Evolutionary conservation across 768 basidiomycete species (phyloP), one percentile per base, ranked within the genome.

Genomic region (Lentinus tigrinus): DNA sequence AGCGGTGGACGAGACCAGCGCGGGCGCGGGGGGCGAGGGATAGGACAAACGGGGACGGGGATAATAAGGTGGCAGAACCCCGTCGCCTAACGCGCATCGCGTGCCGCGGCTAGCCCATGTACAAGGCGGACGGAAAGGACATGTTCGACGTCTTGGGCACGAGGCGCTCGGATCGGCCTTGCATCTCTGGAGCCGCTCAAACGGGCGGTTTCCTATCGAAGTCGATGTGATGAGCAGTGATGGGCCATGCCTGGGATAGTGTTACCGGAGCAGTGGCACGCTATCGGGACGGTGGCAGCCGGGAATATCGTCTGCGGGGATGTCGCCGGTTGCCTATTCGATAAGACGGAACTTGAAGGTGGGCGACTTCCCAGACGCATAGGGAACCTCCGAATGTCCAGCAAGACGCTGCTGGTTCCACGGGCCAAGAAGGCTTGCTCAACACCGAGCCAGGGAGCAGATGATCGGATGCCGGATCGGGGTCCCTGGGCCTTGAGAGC

Each of bases 21-120:
- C 58, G 63, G 65, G 60, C 55, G 38, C 60, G 48, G 63, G 60
- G 54, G 61, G 67, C 54, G 50, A 44, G 36, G 58, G 40, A 34
- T 21, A 40, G 47, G 31, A 43, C 49, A 31, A 44, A 39, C 42
- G 38, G 52, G 55, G 42, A 27, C n/a, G 6, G 61, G 61, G 55
- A 58, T 62, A 65, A 65, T 62, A 65, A 62, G 61, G 64, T 60
- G 54, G 64, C 21, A 58, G 52, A 40, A 36, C n/a, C 54, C 59
- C 65, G 62, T 68, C 69, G 69, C 64, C 69, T 70, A 70, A 56
- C 64, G 61, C 63, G 56, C 52, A 60, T 63, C 63, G 69, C 67
- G 67, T 70, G 69, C 64, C 67, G 19, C 43, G 68, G 65, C 62
- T 61, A 60, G 69, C 44, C 63, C 62, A 59, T 60, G 52, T 52